Conservation (phyloP, 2,329 filamentous ascomycete species). For the Coniochaeta hoffmannii region DNA sequence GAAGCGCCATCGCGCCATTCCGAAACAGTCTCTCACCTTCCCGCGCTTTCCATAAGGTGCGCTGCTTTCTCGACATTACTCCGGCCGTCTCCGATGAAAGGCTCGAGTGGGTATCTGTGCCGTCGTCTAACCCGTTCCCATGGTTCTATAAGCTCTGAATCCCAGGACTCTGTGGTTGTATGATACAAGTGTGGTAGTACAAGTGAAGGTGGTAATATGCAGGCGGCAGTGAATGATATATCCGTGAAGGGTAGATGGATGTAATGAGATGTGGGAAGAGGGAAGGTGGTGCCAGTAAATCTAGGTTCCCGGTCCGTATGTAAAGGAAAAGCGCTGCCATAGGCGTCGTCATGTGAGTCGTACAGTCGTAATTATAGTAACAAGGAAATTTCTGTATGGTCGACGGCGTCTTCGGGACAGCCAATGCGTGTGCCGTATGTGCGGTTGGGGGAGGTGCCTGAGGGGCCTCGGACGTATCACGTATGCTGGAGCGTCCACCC, state of each 20-base stretch:
- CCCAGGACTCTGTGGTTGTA: neutral
- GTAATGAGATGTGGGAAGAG: neutral
- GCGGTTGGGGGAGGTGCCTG: neutral
- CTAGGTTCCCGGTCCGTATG: neutral
- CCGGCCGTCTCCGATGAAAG: neutral
- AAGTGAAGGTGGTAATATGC: neutral
- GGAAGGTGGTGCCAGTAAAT: neutral
- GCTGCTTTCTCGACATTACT: neutral
- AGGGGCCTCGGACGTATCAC: neutral
- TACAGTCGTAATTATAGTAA: conserved; percentile 1
- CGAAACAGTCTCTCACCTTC: neutral
- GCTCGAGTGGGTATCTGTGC: neutral
- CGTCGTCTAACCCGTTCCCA: neutral
- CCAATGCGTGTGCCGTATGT: neutral
- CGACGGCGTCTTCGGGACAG: neutral
- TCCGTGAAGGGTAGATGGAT: neutral
- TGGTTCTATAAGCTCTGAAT: neutral
- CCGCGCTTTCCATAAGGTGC: neutral
- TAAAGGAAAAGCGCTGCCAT: neutral
- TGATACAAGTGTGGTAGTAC: neutral
- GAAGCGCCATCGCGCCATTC: no score
- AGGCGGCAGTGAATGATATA: neutral
- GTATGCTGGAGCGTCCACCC: conserved; percentile 31
- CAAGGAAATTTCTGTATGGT: neutral
- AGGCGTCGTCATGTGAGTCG: neutral